Evolutionary conservation across 345 rosid genomes (phyloP), one percentile per base, ranked within the genome.

Genomic region (Draba incana): DNA sequence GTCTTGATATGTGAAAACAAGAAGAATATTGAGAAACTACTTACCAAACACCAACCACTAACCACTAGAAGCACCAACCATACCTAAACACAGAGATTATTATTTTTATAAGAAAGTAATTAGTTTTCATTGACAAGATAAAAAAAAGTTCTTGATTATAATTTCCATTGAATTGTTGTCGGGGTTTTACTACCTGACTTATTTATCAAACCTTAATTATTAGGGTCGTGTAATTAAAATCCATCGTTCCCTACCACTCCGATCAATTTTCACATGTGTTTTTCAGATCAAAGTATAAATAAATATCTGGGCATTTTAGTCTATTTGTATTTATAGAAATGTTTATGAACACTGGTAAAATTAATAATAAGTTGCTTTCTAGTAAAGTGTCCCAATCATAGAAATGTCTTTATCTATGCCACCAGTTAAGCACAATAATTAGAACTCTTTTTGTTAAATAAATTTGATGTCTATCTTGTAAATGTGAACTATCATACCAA

Each of bases 11-110:
- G 31, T 39, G 69, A 61, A 74, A 54, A 74, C 78, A 74, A 61
- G 41, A 74, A 67, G 73, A 74, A 74, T 68, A 74, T 67, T 52
- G 44, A 67, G 62, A 45, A 67, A 67, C 64, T 67, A 60, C 73
- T 67, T 74, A 53, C 20, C 20, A 20, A 20, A 20, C 5, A 28
- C 73, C 64, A 74, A 74, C 67, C 73, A 45, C 37, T 68, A 74
- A 67, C 53, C 73, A 61, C 69, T 67, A 46, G 38, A 58, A 59
- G 68, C 58, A 57, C 68, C 78, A 68, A 68, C 73, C 73, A 60
- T 61, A 68, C 74, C 68, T 67, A 60, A 23, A 27, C 54, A 60
- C 57, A 60, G 16, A 67, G 42, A 28, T 38, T 44, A 52, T 53
- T 74, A 37, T 6, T 35, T 45, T 35, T 6, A 16, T 28, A 59